A percentile compares a stretch with the other conserved stretches of the same genome.
phyloP scores from a whole-genome alignment of 73 alveolate species.

The Paramecium pentaurelia region DNA sequence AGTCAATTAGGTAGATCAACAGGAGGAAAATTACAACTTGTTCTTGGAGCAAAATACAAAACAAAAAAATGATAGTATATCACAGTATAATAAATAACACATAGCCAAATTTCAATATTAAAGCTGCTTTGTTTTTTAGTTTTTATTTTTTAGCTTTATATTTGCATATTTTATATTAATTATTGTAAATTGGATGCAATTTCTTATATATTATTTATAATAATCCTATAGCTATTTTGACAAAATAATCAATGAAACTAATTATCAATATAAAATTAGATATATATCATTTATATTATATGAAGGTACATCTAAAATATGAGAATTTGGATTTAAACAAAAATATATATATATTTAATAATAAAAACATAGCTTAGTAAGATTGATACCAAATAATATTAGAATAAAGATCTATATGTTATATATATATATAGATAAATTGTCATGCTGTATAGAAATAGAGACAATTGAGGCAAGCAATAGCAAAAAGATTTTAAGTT shows the following conservation, averaged over 20 bases:
- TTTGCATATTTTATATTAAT: not conserved
- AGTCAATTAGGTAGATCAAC: constrained; percentile 55
- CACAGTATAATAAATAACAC: constrained; percentile 5
- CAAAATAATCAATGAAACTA: not conserved
- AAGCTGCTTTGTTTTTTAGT: not conserved
- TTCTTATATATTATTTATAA: not conserved
- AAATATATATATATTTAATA: too few relatives aligned
- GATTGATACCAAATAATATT: too few relatives aligned
- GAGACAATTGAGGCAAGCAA: constrained; percentile 60
- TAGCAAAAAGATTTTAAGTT: constrained; percentile 44
- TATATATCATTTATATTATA: too few relatives aligned
- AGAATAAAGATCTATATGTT: not conserved
- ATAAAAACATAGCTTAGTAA: too few relatives aligned
- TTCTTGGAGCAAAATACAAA: constrained; percentile 55
- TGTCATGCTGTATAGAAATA: constrained; percentile 55
- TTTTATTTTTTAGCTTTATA: not conserved
- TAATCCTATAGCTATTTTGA: not conserved
- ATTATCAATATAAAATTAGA: too few relatives aligned
- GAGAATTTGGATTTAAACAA: too few relatives aligned
- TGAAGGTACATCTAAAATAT: too few relatives aligned
- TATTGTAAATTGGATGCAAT: not conserved
- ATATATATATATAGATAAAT: not conserved
- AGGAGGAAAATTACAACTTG: constrained; percentile 56
- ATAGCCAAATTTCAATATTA: not conserved
- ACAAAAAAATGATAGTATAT: constrained; percentile 40